Percentiles rank a stretch among this genome's conserved stretches.
These are phyloP conservation scores for Panicum miliaceum DNA, from an alignment of 176 grass and related monocot species.

Conservation along the genomic window DNA sequence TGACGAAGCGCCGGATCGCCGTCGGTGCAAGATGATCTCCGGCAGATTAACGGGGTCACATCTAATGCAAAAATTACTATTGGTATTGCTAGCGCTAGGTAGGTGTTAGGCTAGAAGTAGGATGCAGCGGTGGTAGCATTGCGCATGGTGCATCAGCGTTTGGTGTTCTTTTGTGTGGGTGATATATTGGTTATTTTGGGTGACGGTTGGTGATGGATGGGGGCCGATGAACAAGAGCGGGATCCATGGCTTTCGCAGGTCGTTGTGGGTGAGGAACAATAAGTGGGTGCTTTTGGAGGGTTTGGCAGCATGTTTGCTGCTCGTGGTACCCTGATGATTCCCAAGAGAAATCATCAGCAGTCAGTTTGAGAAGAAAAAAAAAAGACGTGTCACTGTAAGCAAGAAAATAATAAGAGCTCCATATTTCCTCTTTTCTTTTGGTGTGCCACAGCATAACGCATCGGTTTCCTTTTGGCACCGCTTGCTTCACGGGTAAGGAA, in stretches of 20 bases:
- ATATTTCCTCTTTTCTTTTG: slow-evolving; percentile 25
- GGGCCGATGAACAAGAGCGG: slow-evolving; percentile 27
- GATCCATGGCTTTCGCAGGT: slow-evolving; percentile 41
- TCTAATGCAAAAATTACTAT: slow-evolving; percentile 26
- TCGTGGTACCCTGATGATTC: slow-evolving; percentile 18
- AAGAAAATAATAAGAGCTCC: slow-evolving; percentile 50
- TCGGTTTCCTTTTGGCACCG: background rate
- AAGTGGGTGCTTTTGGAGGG: slow-evolving; percentile 29
- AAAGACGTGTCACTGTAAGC: slow-evolving; percentile 30
- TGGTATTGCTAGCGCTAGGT: slow-evolving; percentile 42
- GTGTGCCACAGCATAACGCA: background rate
- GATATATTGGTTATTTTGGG: slow-evolving; percentile 72
- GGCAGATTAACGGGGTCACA: slow-evolving; percentile 28
- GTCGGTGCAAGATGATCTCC: background rate
- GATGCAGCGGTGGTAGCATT: slow-evolving; percentile 45
- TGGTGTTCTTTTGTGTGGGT: slow-evolving; percentile 58
- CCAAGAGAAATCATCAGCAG: slow-evolving; percentile 7
- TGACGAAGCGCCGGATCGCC: slow-evolving; percentile 39
- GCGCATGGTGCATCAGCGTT: slow-evolving; percentile 39
- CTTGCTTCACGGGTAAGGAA: slow-evolving; percentile 46
- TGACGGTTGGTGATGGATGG: slow-evolving; percentile 24
- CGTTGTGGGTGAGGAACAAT: slow-evolving; percentile 11
- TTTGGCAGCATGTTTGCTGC: background rate
- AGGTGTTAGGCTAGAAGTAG: slow-evolving; percentile 60
- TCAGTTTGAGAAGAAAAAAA: slow-evolving; percentile 24